Base-by-base conservation (phyloP, 805 yeast genomes). In the Candida vartiovaarae region DNA sequence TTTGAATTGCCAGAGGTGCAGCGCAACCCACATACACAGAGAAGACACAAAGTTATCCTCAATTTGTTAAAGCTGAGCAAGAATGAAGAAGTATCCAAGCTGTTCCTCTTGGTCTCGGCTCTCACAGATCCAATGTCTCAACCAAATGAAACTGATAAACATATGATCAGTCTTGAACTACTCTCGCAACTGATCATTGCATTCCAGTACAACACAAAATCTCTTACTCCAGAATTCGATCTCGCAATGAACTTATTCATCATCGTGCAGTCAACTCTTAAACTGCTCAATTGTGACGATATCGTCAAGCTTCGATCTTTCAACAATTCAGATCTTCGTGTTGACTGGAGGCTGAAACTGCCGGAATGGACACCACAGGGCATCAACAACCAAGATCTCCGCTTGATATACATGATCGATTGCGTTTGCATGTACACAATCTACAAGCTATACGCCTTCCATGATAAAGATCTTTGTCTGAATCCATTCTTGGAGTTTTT, bases 81-180 rank as follows among this genome's bases (percentile, higher is more conserved):
- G 1, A 50, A 52, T 31, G 47, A 49, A 11, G 43, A 39, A 4
- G 37, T 43, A 3, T 33, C 39, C 8, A 40, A 48, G 29, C 24
- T 60, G 5, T 54, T 55, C 40, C 46, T 49, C 5, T 50, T 63
- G 1, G 41, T 75, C 3, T 59, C 72, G 2, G 55, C 67, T 0
- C 50, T 76, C 39, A 66, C 68, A 6, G 90, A 84, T 57, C 87
- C 89, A 3, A 66, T 72, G 52, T 80, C 89, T 1, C 87, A 82
- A 52, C 89, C 93, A 0, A 71, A 73, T 27, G 84, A 81, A 34
- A 71, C 70, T 25, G 83, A 78, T 44, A 60, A 64, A 9, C 63
- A 67, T 42, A 64, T 79, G 2, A 64, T 80, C 15, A 80, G 87
- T 8, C 58, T 81, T 6, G 80, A 78, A 47, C 56, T 71, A n/a